Conservation (phyloP, 257 asterid genomes). For the Verbena officinalis region DNA sequence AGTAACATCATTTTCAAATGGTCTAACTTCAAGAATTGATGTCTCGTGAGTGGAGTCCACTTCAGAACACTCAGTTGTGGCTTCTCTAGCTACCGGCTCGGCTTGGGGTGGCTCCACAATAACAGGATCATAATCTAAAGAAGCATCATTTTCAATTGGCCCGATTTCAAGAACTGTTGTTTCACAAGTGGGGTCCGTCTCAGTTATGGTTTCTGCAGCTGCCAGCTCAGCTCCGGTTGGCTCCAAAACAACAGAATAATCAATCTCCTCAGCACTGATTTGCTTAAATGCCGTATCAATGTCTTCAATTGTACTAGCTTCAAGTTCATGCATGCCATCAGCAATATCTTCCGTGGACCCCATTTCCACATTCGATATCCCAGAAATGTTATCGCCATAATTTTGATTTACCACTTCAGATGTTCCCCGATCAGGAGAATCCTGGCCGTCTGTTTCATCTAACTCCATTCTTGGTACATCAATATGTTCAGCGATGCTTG, state of each 20-base stretch:
- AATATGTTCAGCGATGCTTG: conserved; percentile 30
- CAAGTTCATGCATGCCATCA: conserved; percentile 32
- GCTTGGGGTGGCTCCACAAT: conserved; percentile 29
- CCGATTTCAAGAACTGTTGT: conserved; percentile 37
- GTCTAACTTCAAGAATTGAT: conserved; percentile 39
- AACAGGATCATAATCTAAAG: conserved; percentile 34
- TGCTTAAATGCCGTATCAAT: conserved; percentile 32
- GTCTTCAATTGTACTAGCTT: conserved; percentile 40
- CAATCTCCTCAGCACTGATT: conserved; percentile 28
- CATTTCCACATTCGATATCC: conserved; percentile 39
- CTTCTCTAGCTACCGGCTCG: conserved; percentile 31
- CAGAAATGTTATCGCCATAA: conserved; percentile 29
- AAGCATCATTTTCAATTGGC: conserved; percentile 32
- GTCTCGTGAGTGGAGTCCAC: conserved; percentile 24
- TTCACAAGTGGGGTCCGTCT: conserved; percentile 12
- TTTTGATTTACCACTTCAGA: conserved; percentile 23
- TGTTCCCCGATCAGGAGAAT: conserved; percentile 30
- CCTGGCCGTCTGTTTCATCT: conserved; percentile 32
- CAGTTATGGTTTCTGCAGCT: conserved; percentile 23
- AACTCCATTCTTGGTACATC: conserved; percentile 38
- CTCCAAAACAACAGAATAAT: conserved; percentile 34
- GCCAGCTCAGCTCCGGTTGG: conserved; percentile 29
- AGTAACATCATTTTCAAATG: conserved; percentile 35
- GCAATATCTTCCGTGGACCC: conserved; percentile 1
- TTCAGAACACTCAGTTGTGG: conserved; percentile 21